phyloP scores from a whole-genome alignment of 176 grass and related monocot genomes.

The Musa acuminata region DNA sequence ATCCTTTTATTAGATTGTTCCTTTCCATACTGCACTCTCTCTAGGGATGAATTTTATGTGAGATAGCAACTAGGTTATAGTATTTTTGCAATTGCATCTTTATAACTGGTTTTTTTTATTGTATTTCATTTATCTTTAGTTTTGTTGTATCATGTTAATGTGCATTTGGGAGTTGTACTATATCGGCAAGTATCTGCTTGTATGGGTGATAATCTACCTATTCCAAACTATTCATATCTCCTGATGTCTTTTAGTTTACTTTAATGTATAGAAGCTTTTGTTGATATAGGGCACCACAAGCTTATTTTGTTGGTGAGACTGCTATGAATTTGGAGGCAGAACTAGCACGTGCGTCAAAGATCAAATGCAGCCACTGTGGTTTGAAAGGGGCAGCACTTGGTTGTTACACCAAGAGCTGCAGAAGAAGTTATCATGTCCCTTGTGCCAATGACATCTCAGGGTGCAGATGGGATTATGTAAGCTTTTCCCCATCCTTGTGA shows the following conservation, averaged over 20 bases:
- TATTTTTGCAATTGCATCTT: too few species aligned
- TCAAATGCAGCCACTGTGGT: slow-evolving; percentile 79
- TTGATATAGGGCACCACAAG: slow-evolving; percentile 75
- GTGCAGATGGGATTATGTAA: slow-evolving; percentile 79
- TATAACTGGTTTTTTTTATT: too few species aligned
- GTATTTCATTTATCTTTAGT: too few species aligned
- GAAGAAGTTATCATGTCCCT: slow-evolving; percentile 81
- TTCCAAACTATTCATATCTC: too few species aligned
- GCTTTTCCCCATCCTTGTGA: too few species aligned
- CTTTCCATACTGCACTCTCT: too few species aligned
- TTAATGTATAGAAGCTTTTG: neutral
- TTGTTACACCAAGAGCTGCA: slow-evolving; percentile 82
- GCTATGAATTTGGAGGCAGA: slow-evolving; percentile 67
- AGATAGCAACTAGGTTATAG: too few species aligned
- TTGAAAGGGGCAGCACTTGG: slow-evolving; percentile 94
- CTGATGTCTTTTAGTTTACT: neutral
- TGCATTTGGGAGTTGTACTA: too few species aligned
- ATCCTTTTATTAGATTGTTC: too few species aligned
- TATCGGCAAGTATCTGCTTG: too few species aligned
- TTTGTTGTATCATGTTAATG: too few species aligned
- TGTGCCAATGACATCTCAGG: slow-evolving; percentile 57
- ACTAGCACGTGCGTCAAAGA: slow-evolving; percentile 72
- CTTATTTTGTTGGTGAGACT: slow-evolving; percentile 62
- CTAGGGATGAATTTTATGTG: neutral
- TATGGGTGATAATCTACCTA: too few species aligned